phyloP scores from a whole-genome alignment of 805 yeast species.

The Lipomyces yamadae region DNA sequence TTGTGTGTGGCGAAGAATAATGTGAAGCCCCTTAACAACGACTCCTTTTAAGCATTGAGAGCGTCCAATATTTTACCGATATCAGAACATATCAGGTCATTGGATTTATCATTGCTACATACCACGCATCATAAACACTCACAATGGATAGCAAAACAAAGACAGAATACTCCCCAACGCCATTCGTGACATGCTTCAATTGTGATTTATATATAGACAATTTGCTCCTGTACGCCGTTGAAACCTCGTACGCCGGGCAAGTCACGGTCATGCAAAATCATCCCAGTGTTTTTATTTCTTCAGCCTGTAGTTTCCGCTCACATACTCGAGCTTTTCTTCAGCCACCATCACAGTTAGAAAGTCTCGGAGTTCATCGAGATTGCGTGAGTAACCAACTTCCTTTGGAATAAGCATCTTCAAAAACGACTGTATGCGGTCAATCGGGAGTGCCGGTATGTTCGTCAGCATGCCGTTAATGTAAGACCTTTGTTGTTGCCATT shows the following conservation, averaged over 20 bases:
- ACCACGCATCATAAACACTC: background rate
- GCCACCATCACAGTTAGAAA: slow-evolving; percentile 53
- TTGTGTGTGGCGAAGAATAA: no score
- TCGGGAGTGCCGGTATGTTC: slow-evolving; percentile 58
- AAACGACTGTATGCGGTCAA: slow-evolving; percentile 58
- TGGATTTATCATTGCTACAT: background rate
- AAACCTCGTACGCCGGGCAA: no score
- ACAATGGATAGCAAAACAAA: background rate
- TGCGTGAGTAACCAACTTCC: slow-evolving; percentile 51
- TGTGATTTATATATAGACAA: background rate
- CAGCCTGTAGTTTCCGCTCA: slow-evolving; percentile 49
- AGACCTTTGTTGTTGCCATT: slow-evolving; percentile 49
- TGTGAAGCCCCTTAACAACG: no score
- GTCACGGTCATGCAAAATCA: background rate
- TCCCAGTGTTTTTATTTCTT: slow-evolving; percentile 29
- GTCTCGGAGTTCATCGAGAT: slow-evolving; percentile 51
- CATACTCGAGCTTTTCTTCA: slow-evolving; percentile 49
- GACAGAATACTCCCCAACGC: background rate
- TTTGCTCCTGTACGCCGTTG: background rate
- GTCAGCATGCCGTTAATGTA: slow-evolving; percentile 61
- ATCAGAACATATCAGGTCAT: background rate
- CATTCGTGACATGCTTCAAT: background rate
- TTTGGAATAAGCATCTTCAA: slow-evolving; percentile 61
- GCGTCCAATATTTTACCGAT: background rate
- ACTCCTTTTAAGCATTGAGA: no score